phyloP scores from a whole-genome alignment of 768 basidiomycete genomes.

The Lactifluus pinguis region DNA sequence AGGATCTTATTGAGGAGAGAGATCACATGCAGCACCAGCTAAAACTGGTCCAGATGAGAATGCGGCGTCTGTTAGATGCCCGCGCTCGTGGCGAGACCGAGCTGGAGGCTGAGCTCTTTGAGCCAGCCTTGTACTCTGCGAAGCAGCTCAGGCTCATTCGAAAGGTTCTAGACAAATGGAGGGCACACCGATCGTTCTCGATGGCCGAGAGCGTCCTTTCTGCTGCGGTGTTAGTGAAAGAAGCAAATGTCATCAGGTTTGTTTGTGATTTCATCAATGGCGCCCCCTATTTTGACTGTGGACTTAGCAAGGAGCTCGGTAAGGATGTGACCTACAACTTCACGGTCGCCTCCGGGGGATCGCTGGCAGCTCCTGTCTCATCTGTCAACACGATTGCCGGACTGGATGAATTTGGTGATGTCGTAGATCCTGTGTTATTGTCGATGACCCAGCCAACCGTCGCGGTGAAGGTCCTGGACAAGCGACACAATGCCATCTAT shows the following conservation, averaged over 20 bases:
- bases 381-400: conserved; percentile 81
- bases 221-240: conserved; percentile 80
- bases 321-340: conserved; percentile 92
- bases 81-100: conserved; percentile 71
- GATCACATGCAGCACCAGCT: conserved; percentile 91
- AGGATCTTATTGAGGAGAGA: conserved; percentile 83
- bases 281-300: conserved; percentile 3
- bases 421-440: conserved; percentile 71
- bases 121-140: conserved; percentile 76
- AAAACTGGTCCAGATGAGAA: conserved; percentile 67
- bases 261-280: conserved; percentile 27
- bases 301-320: conserved; percentile 66
- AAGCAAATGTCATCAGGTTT: conserved; percentile 89
- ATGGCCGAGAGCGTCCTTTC: conserved; percentile 89
- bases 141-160: conserved; percentile 74
- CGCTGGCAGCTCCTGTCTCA: conserved; percentile 70
- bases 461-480: conserved; percentile 87
- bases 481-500: conserved; percentile 77
- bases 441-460: conserved; percentile 74
- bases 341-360: conserved; percentile 75
- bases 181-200: conserved; percentile 72
- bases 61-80: conserved; percentile 72
- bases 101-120: conserved; percentile 51
- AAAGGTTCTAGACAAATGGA: conserved; percentile 80
- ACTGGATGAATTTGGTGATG: conserved; percentile 87